These are phyloP conservation scores for Globisporangium radiosum DNA, from an alignment of 352 stramenopile species.

Conservation along the genomic window DNA sequence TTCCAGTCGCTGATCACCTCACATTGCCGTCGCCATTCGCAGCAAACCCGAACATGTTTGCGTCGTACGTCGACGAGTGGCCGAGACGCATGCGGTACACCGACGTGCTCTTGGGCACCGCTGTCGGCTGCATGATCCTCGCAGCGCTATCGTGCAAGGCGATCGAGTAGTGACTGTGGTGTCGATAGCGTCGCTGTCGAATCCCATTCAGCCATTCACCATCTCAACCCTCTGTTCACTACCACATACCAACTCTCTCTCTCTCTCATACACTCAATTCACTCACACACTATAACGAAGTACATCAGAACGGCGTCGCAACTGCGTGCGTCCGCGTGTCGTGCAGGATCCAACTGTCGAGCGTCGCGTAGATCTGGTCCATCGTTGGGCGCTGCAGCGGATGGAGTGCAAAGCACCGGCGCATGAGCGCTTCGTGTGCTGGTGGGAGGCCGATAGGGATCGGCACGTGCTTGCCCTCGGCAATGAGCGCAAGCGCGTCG, in stretches of 20 bases:
- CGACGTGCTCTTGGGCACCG: background rate
- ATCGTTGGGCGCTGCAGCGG: constrained; percentile 50
- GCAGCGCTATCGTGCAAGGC: background rate
- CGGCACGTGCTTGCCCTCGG: constrained; percentile 58
- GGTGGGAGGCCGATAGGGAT: constrained; percentile 35
- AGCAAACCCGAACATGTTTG: background rate
- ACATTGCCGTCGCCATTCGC: background rate
- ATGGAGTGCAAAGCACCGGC: constrained; percentile 51
- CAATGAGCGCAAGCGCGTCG: constrained; percentile 50
- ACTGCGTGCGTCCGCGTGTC: constrained; percentile 31
- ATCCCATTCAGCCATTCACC: no score
- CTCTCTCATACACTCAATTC: no score
- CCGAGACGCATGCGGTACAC: constrained; percentile 1
- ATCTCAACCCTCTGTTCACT: no score
- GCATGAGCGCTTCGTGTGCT: constrained; percentile 48
- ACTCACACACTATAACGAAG: no score
- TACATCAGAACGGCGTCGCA: no score
- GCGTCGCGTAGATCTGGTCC: constrained; percentile 56
- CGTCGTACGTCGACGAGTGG: constrained; percentile 3
- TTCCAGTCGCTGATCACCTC: background rate
- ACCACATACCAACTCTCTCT: no score
- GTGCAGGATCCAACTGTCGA: constrained; percentile 49
- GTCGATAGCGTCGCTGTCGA: no score
- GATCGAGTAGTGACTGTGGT: no score
- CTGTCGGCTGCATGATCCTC: background rate